These are phyloP conservation scores for Monosporascus sp. DNA, from an alignment of 2,329 filamentous ascomycete species.

Conservation along the genomic window DNA sequence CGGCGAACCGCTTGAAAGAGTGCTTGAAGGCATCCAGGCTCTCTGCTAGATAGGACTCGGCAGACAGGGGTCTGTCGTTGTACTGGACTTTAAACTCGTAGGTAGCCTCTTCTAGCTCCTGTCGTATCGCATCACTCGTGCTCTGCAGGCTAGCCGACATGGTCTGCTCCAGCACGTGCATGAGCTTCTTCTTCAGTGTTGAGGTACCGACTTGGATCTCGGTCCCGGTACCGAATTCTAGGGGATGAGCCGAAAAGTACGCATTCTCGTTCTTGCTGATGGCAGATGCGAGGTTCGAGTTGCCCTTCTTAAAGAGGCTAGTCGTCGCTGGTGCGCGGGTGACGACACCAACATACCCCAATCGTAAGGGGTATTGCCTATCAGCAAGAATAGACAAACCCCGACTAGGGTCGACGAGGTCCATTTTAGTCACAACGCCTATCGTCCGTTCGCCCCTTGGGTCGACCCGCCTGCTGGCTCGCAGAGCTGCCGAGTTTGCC, in stretches of 20 bases:
- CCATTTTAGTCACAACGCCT: conserved; percentile 99
- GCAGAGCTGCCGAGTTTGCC: conserved; percentile 88
- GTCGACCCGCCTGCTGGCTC: conserved; percentile 86
- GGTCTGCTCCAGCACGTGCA: conserved; percentile 93
- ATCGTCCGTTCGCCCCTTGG: conserved; percentile 94
- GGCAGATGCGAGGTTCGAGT: conserved; percentile 70
- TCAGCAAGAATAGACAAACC: conserved; percentile 77
- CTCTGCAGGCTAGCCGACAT: conserved; percentile 90
- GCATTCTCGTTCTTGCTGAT: conserved; percentile 85
- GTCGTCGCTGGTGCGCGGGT: conserved; percentile 68
- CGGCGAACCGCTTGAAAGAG: conserved; percentile 90
- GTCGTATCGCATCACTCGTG: conserved; percentile 86
- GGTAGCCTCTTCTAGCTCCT: conserved; percentile 92
- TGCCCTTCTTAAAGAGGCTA: conserved; percentile 79
- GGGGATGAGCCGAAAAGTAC: conserved; percentile 79
- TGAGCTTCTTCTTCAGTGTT: conserved; percentile 88
- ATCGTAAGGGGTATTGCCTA: conserved; percentile 86
- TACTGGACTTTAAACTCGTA: conserved; percentile 99
- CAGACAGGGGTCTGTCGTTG: conserved; percentile 90
- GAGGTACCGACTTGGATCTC: conserved; percentile 77
- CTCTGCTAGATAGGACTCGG: conserved; percentile 94
- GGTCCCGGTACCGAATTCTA: conserved; percentile 70
- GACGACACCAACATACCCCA: conserved; percentile 95
- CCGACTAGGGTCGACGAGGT: conserved; percentile 79
- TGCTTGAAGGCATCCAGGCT: conserved; percentile 96